These are phyloP conservation scores for Mimosa bimucronata DNA, from an alignment of 306 rosid species.

Conservation along the genomic window DNA sequence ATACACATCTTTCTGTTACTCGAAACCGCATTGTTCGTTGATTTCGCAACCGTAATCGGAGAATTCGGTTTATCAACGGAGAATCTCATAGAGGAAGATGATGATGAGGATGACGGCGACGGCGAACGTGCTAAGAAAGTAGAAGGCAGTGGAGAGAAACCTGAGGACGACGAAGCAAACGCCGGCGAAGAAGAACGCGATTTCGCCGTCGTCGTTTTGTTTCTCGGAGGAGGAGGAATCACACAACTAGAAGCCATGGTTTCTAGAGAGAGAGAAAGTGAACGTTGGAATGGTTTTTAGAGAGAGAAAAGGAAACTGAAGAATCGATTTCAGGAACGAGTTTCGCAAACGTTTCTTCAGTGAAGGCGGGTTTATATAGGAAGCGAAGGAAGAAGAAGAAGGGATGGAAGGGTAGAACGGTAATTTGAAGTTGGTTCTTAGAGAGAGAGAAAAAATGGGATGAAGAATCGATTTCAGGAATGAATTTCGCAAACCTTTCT, in stretches of 20 bases:
- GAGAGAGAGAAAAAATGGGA: too few relatives aligned
- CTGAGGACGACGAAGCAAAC: constrained; percentile 57
- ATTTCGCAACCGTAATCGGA: constrained; percentile 49
- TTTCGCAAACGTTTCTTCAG: constrained; percentile 7
- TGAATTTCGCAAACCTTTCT: too few relatives aligned
- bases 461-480: too few relatives aligned
- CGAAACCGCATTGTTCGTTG: constrained; percentile 35
- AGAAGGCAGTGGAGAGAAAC: constrained; percentile 44
- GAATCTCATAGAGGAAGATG: constrained; percentile 40
- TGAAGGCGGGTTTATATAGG: too few relatives aligned
- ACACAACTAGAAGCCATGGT: constrained; percentile 25
- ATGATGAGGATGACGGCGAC: neutral
- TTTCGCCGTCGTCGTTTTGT: constrained; percentile 23
- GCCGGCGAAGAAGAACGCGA: constrained; percentile 37
- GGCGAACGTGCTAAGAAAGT: too few relatives aligned
- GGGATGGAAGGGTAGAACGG: neutral
- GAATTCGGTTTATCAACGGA: constrained; percentile 41
- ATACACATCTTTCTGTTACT: constrained; percentile 49
- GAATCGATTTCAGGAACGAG: neutral
- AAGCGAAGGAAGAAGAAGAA: too few relatives aligned
- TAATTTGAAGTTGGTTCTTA: too few relatives aligned
- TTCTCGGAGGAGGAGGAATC: constrained; percentile 40
- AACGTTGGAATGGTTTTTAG: neutral
- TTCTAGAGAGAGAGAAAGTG: constrained; percentile 13
- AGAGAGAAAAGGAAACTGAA: neutral